These are phyloP conservation scores for Clonostachys rosea DNA, from an alignment of 2,329 filamentous ascomycete genomes.

Conservation along the genomic window DNA sequence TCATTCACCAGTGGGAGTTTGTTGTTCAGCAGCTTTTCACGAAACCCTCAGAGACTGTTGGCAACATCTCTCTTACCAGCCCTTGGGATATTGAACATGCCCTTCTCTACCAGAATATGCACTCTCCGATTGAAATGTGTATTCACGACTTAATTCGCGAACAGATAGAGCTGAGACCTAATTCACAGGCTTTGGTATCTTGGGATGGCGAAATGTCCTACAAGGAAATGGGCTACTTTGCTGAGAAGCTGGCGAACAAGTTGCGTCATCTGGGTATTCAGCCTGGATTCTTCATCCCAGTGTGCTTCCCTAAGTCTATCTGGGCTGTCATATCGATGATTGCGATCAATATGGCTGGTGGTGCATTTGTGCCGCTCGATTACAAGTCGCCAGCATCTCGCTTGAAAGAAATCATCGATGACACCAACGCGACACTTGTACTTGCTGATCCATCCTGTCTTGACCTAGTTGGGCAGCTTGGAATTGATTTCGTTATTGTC, in stretches of 20 bases:
- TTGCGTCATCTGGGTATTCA: conserved; percentile 2
- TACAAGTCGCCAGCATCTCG: conserved; percentile 19
- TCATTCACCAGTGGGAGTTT: background rate
- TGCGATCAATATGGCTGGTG: conserved; percentile 1
- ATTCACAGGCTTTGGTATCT: conserved; percentile 27
- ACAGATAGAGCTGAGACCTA: background rate
- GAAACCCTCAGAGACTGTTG: background rate
- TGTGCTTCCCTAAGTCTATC: conserved; percentile 5
- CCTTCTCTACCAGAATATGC: background rate
- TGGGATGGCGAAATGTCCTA: conserved; percentile 27
- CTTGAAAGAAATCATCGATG: background rate
- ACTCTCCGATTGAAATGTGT: background rate
- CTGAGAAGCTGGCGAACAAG: background rate
- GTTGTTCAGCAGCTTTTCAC: background rate
- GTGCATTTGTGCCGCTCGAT: conserved; percentile 17
- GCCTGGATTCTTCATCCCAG: background rate
- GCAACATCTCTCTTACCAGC: background rate
- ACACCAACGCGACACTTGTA: background rate
- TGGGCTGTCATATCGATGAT: conserved; percentile 4
- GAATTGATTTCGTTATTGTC: background rate
- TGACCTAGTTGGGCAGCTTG: background rate
- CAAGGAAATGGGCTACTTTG: background rate
- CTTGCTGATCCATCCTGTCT: background rate
- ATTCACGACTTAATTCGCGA: background rate
- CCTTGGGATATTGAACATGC: background rate